Percentiles rank a stretch among this genome's conserved stretches.
Evolutionary conservation across 345 rosid species (phyloP).

Genomic region (Theobroma cacao): DNA sequence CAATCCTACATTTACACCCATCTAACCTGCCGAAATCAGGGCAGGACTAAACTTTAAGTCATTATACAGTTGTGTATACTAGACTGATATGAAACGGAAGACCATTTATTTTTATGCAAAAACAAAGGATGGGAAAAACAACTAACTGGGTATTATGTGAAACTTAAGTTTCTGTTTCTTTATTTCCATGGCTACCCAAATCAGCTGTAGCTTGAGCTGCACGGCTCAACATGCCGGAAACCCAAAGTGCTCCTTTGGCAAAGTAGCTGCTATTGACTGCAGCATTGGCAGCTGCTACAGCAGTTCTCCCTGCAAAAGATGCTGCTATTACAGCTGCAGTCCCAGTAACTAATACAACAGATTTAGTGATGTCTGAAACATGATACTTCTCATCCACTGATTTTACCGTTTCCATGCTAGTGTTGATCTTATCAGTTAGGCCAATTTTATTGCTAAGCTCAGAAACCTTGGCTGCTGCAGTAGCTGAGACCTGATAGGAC

Average conservation of each 20-base stretch:
- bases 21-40: neutral
- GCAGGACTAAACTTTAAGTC: neutral
- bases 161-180: slow-evolving; percentile 13
- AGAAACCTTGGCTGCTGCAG: slow-evolving; percentile 56
- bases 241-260: slow-evolving; percentile 84
- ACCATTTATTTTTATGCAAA: slow-evolving; percentile 10
- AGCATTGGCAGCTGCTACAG: slow-evolving; percentile 60
- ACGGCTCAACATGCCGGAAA: slow-evolving; percentile 58
- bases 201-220: slow-evolving; percentile 75
- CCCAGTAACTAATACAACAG: slow-evolving; percentile 61
- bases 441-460: slow-evolving; percentile 70
- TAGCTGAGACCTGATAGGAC: slow-evolving; percentile 54
- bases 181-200: slow-evolving; percentile 45
- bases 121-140: neutral
- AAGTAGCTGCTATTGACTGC: slow-evolving; percentile 69
- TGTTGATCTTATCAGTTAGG: slow-evolving; percentile 60
- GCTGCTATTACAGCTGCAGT: slow-evolving; percentile 68
- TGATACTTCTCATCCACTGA: slow-evolving; percentile 67
- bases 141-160: neutral
- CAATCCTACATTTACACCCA: neutral
- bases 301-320: slow-evolving; percentile 54
- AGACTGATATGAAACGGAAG: slow-evolving; percentile 5
- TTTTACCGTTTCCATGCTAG: slow-evolving; percentile 56
- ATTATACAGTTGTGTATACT: neutral
- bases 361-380: slow-evolving; percentile 61